phyloP scores from a whole-genome alignment of 1,284 basidiomycete species.

The Marasmius oreades region DNA sequence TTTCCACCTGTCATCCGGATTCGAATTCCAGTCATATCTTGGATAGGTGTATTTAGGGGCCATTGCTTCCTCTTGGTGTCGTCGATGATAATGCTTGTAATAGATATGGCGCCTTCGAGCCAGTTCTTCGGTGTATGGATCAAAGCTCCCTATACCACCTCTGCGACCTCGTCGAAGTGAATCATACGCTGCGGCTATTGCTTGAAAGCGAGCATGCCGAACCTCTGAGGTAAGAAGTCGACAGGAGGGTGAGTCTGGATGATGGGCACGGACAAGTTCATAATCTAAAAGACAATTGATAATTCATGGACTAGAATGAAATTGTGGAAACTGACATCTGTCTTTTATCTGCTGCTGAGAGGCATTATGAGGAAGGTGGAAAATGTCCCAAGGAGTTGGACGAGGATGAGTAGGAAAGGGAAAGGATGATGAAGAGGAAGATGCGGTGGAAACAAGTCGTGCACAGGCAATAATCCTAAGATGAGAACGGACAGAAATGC shows the following conservation, averaged over 20 bases:
- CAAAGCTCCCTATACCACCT: slow-evolving; percentile 16
- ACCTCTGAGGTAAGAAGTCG: slow-evolving; percentile 30
- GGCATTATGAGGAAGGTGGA: slow-evolving; percentile 43
- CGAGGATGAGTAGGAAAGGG: slow-evolving; percentile 39
- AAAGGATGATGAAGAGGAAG: slow-evolving; percentile 19
- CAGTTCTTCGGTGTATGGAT: slow-evolving; percentile 36
- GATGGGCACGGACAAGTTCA: slow-evolving; percentile 50
- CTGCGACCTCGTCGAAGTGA: slow-evolving; percentile 28
- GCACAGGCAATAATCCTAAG: slow-evolving; percentile 11
- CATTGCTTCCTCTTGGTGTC: neutral
- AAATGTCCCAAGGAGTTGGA: slow-evolving; percentile 50
- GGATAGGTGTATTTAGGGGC: slow-evolving; percentile 7
- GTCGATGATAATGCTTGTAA: slow-evolving; percentile 14
- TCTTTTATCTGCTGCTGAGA: slow-evolving; percentile 43
- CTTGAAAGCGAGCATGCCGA: slow-evolving; percentile 45
- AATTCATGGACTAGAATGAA: neutral
- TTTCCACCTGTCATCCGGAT: slow-evolving; percentile 32
- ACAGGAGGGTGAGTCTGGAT: slow-evolving; percentile 40
- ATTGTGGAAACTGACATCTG: slow-evolving; percentile 39
- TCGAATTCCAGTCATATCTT: slow-evolving; percentile 24
- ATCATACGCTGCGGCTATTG: slow-evolving; percentile 47
- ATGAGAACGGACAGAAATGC: slow-evolving; percentile 20
- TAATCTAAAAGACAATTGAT: slow-evolving; percentile 34
- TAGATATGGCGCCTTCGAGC: slow-evolving; percentile 29
- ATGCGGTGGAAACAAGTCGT: slow-evolving; percentile 5